phyloP scores from a whole-genome alignment of 2,329 filamentous ascomycete genomes.

The Trichoderma harzianum region DNA sequence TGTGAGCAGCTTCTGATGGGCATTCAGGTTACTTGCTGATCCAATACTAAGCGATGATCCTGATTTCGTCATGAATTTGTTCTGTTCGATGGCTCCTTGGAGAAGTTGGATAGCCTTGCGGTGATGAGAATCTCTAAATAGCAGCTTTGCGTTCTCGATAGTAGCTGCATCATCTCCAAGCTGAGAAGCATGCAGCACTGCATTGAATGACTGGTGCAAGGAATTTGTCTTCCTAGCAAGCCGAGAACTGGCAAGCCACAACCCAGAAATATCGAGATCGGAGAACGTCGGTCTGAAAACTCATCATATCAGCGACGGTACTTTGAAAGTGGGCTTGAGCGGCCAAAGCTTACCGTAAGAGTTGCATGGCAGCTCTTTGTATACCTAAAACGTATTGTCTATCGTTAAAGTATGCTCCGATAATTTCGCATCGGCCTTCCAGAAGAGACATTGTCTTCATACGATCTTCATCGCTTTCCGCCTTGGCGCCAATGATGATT shows the following conservation, averaged over 20 bases:
- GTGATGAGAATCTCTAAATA: constrained; percentile 92
- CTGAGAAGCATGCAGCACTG: constrained; percentile 81
- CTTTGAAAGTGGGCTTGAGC: background rate
- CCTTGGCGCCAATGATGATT: constrained; percentile 57
- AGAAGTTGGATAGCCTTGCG: constrained; percentile 92
- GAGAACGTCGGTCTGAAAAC: constrained; percentile 55
- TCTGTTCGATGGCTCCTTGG: constrained; percentile 77
- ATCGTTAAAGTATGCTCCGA: constrained; percentile 85
- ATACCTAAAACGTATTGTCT: constrained; percentile 92
- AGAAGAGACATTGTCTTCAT: constrained; percentile 41
- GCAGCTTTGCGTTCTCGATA: constrained; percentile 87
- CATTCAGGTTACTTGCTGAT: constrained; percentile 38
- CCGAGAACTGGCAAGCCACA: constrained; percentile 82
- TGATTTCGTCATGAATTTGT: constrained; percentile 63
- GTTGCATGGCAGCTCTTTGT: constrained; percentile 80
- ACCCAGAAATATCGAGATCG: constrained; percentile 70
- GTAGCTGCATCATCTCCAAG: constrained; percentile 83
- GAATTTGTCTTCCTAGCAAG: constrained; percentile 83
- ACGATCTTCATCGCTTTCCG: constrained; percentile 40
- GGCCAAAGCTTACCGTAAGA: constrained; percentile 55
- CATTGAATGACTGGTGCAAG: constrained; percentile 86
- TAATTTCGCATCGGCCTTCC: constrained; percentile 75
- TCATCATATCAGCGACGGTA: background rate
- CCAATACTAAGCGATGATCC: constrained; percentile 33
- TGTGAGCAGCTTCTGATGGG: constrained; percentile 59